Evolutionary conservation across 805 yeast species (phyloP).

Genomic region (Kodamaea restingae): DNA sequence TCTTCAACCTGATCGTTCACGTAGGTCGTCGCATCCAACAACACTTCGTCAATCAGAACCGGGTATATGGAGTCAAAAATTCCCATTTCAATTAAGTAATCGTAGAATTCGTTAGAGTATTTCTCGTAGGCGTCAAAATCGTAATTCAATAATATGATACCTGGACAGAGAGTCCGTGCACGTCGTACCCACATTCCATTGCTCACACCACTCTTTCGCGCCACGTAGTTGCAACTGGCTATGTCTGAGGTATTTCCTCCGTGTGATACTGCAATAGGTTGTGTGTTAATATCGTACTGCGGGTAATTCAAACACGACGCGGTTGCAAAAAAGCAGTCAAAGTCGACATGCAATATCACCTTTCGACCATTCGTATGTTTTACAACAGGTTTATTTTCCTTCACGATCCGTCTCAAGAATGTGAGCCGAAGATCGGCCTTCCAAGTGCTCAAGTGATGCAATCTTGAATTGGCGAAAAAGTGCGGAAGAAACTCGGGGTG

Average conservation of each 20-base stretch:
- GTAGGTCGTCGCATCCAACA: constrained; percentile 56
- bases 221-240: constrained; percentile 89
- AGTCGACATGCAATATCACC: constrained; percentile 75
- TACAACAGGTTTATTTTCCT: constrained; percentile 11
- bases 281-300: constrained; percentile 44
- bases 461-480: constrained; percentile 76
- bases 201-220: constrained; percentile 68
- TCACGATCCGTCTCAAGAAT: constrained; percentile 49
- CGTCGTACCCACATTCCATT: constrained; percentile 88
- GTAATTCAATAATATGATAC: constrained; percentile 59
- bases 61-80: constrained; percentile 59
- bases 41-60: constrained; percentile 87
- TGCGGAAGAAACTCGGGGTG: constrained; percentile 70
- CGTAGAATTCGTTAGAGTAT: constrained; percentile 62
- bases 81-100: constrained; percentile 44
- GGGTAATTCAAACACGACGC: constrained; percentile 65
- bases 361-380: constrained; percentile 8
- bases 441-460: constrained; percentile 88
- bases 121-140: constrained; percentile 71
- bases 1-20: constrained; percentile 13
- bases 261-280: constrained; percentile 62
- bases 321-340: constrained; percentile 90
- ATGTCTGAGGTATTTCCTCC: constrained; percentile 67
- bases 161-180: constrained; percentile 66
- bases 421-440: constrained; percentile 66